These are phyloP conservation scores for Phytophthora ohioensis DNA, from an alignment of 352 stramenopile species.

Conservation along the genomic window DNA sequence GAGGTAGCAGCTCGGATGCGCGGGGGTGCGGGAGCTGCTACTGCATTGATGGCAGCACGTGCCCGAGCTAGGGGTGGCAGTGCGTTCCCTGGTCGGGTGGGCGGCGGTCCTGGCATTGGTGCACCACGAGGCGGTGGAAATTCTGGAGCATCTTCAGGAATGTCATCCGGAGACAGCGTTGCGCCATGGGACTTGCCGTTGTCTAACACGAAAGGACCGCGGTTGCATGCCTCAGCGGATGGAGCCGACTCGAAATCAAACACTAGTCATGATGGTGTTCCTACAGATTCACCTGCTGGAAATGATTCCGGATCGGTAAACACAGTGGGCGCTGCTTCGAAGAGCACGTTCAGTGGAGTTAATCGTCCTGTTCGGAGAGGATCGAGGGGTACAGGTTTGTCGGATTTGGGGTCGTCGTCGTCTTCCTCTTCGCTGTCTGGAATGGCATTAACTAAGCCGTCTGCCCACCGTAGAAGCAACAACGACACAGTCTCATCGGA, in stretches of 20 bases:
- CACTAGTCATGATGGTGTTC: background rate
- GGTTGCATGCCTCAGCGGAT: conserved; percentile 27
- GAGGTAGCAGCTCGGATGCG: conserved; percentile 49
- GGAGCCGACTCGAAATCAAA: conserved; percentile 15
- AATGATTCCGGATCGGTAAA: conserved; percentile 10
- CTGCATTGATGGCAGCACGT: conserved; percentile 75
- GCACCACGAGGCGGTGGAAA: conserved; percentile 24
- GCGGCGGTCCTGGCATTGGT: conserved; percentile 51
- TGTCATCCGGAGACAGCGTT: conserved; percentile 49
- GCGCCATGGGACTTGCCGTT: conserved; percentile 83
- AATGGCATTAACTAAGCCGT: conserved; percentile 18
- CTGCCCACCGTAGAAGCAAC: conserved; percentile 16
- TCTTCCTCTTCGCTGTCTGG: conserved; percentile 38
- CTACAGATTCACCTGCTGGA: conserved; percentile 4
- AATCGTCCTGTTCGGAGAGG: conserved; percentile 31
- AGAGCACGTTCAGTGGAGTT: conserved; percentile 9
- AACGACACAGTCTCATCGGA: conserved; percentile 38
- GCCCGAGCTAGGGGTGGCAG: conserved; percentile 68
- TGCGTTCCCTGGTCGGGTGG: conserved; percentile 56
- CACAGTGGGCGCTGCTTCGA: conserved; percentile 4
- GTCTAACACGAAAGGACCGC: conserved; percentile 41
- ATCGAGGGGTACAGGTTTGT: conserved; percentile 14
- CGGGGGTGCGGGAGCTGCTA: conserved; percentile 60
- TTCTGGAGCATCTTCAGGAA: conserved; percentile 24
- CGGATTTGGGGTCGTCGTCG: conserved; percentile 22